Conservation (phyloP, 2,329 filamentous ascomycete species). For the Daldinia eschscholtzii region DNA sequence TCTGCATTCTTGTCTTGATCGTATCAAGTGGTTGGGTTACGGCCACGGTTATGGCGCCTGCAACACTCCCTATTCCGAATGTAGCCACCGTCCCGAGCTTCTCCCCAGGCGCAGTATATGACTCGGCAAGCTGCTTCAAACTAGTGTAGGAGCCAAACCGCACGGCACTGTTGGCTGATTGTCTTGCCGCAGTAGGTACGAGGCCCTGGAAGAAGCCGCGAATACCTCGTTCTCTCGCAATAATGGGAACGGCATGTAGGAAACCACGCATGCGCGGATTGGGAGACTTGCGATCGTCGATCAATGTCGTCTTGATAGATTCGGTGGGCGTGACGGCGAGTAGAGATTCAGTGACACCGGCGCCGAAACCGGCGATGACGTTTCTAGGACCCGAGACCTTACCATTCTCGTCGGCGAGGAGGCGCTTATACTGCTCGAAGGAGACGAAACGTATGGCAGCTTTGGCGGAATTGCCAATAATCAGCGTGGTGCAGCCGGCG, state of each 20-base stretch:
- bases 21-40: constrained; percentile 85
- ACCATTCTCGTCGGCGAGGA: constrained; percentile 85
- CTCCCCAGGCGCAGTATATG: constrained; percentile 93
- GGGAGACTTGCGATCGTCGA: constrained; percentile 90
- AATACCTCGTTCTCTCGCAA: constrained; percentile 87
- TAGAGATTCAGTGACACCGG: constrained; percentile 92
- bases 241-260: constrained; percentile 88
- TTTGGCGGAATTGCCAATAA: constrained; percentile 96
- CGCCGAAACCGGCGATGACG: constrained; percentile 93
- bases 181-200: constrained; percentile 91
- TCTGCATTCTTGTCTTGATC: constrained; percentile 98
- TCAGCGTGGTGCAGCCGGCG: constrained; percentile 95
- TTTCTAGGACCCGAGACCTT: constrained; percentile 91
- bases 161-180: constrained; percentile 93
- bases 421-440: constrained; percentile 91
- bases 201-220: constrained; percentile 98
- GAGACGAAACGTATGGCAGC: constrained; percentile 96
- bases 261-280: constrained; percentile 93
- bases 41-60: constrained; percentile 91
- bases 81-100: constrained; percentile 90
- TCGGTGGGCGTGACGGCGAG: constrained; percentile 97
- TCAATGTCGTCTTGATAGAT: constrained; percentile 98
- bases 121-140: constrained; percentile 89
- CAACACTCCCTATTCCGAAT: constrained; percentile 89
- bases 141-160: constrained; percentile 93